These are phyloP conservation scores for Zygotorulaspora sp. DNA, from an alignment of 805 yeast genomes.

Conservation along the genomic window DNA sequence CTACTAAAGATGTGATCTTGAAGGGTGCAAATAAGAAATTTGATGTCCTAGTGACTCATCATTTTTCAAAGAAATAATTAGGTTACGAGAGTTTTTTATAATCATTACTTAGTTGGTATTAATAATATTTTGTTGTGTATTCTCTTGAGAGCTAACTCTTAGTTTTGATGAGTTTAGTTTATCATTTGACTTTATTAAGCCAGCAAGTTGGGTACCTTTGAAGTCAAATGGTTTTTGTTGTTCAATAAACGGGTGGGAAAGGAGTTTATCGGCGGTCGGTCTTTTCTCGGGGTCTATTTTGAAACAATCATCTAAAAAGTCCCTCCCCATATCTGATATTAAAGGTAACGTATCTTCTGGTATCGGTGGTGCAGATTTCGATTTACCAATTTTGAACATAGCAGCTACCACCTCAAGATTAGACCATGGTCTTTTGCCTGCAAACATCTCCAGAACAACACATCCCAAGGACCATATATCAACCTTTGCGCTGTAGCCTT, in stretches of 20 bases:
- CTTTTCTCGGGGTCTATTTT: constrained; percentile 71
- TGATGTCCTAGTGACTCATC: constrained; percentile 24
- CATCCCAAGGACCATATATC: constrained; percentile 99
- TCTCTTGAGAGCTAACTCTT: constrained; percentile 26
- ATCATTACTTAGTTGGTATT: not conserved
- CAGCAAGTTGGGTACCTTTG: constrained; percentile 50
- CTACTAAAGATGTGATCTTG: constrained; percentile 19
- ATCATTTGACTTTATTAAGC: constrained; percentile 45
- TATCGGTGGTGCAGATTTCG: constrained; percentile 90
- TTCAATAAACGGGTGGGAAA: constrained; percentile 50
- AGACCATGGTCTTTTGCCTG: constrained; percentile 97
- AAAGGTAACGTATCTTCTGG: constrained; percentile 75
- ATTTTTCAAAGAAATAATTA: constrained; percentile 5
- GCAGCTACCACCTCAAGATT: constrained; percentile 93
- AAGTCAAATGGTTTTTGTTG: constrained; percentile 45
- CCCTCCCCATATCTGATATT: constrained; percentile 60
- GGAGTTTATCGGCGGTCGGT: constrained; percentile 75
- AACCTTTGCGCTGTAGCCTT: constrained; percentile 95
- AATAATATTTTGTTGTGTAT: not conserved
- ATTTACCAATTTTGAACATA: constrained; percentile 80
- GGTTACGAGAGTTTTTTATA: not conserved
- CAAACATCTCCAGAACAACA: constrained; percentile 95
- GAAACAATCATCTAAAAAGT: constrained; percentile 74
- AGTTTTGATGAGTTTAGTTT: constrained; percentile 33
- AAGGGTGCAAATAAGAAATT: constrained; percentile 26